Conservation (phyloP, 2,329 filamentous ascomycete species). For the Ceratocystis eucalypticola region DNA sequence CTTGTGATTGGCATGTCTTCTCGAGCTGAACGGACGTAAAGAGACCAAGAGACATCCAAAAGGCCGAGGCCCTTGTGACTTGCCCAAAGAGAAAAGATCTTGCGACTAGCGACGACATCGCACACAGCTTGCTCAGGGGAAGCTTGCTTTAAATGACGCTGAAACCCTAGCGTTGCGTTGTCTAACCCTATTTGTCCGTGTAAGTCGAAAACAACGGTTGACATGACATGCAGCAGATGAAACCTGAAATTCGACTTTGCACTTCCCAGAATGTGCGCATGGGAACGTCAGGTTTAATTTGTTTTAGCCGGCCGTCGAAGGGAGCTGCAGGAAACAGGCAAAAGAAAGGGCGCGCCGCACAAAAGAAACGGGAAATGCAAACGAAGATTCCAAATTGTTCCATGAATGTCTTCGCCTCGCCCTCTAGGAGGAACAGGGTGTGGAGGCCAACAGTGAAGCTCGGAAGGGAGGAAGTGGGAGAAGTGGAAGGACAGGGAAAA, state of each 20-base stretch:
- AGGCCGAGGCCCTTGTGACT: neutral
- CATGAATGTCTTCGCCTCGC: neutral
- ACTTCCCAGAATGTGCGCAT: neutral
- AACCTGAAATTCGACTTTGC: neutral
- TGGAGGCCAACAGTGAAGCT: neutral
- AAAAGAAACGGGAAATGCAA: no score
- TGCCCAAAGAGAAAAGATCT: neutral
- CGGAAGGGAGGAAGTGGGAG: neutral
- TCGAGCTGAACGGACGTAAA: neutral
- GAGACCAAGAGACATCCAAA: neutral
- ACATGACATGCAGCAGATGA: neutral
- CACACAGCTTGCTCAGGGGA: neutral
- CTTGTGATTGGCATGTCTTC: neutral
- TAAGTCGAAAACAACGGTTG: neutral
- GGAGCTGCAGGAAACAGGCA: no score
- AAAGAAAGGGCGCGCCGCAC: no score
- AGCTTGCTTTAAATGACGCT: neutral
- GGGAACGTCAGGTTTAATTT: neutral
- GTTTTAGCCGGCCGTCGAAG: neutral
- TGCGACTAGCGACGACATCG: no score
- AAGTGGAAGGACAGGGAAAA: neutral
- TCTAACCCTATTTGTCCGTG: neutral
- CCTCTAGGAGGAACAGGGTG: neutral
- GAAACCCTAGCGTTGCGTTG: neutral
- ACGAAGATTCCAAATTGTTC: no score